Base-by-base conservation (phyloP, 306 rosid species). In the Senna tora region DNA sequence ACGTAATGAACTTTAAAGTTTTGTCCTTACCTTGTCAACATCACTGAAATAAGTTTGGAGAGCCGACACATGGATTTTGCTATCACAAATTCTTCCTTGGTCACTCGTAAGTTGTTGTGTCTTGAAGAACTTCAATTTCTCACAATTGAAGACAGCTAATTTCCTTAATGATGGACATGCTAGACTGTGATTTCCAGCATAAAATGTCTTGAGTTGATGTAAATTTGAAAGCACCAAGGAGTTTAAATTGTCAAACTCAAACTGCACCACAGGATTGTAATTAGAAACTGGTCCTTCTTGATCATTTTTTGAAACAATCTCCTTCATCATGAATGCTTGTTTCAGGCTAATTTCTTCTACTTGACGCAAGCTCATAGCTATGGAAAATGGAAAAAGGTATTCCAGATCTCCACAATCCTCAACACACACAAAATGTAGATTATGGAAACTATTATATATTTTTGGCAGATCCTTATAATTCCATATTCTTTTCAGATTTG, bases 401-500 rank as follows among this genome's bases (percentile, higher is more conserved):
- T 38, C 46, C 50, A 76, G 22, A 6, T 33, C 57, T 9, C 14
- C 11, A 53, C 77, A 80, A 0, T 21, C 19, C 0, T 12, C 2
- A 2, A 46, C 47, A 12, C 3, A 7, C 0, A 67, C 55, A 0
- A 2, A 9, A 9, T 38, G 28, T 5, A 84, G 59, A 77, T 46
- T 68, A 0, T 32, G 72, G 50, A 52, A 63, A 7, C 39, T 4
- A 5, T 0, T 36, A n/a, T n/a, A n/a, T 4, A 9, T 1, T 57
- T 15, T 53, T 2, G 57, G 33, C 0, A 74, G 79, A 20, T 66
- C 57, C 45, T 20, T 9, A 59, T n/a, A n/a, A n/a, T 42, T 60
- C 80, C 84, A 80, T 54, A 80, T 49, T 2, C 75, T 68, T 57
- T 79, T 74, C 13, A 79, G 42, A n/a, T 74, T 74, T 0, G 68